Base-by-base conservation (phyloP, 805 yeast genomes). In the Priceomyces melissophilus region DNA sequence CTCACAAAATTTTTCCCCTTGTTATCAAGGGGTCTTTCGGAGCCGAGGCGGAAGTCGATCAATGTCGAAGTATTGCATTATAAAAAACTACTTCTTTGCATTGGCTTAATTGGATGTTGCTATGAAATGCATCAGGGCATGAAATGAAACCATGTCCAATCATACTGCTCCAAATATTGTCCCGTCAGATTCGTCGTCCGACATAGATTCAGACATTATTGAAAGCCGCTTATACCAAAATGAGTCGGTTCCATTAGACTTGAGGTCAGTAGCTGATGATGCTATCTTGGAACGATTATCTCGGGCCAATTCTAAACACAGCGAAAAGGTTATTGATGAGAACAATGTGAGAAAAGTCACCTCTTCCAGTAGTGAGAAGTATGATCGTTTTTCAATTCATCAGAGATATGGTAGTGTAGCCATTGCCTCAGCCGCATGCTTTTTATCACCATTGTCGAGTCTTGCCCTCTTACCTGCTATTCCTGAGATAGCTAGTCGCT, bases 391-490 rank as follows among this genome's bases (percentile, higher is more conserved):
- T 33, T 31, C 37, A 11, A 28, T 25, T 9, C 27, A 15, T 10
- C 37, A 30, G 16, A 41, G 37, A 23, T 23, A 29, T 23, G 15
- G 37, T 2, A 31, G 39, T 36, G 41, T 47, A 7, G 43, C 43
- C 5, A 38, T 54, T 4, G 50, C 53, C 2, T 46, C 57, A 2
- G 20, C 51, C 23, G 46, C 61, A 5, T 66, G 76, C 33, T 72
- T 73, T 44, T 51, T 73, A 29, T 61, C 80, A 3, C 78, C 80
- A 3, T 46, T 70, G 40, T 60, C 71, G 2, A 60, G 71, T 3
- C 53, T 73, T 47, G 69, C 78, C 3, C 69, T 74, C 44, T 52
- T 76, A 13, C 82, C 82, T 6, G 80, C 81, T 1, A 73, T 76
- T 10, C 65, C 77, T 1, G 69, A 65, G 39, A 71, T 78, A 35